These are phyloP conservation scores for Acanthamoeba culbertsoni DNA, from an alignment of 208 protist genomes.

Conservation along the genomic window DNA sequence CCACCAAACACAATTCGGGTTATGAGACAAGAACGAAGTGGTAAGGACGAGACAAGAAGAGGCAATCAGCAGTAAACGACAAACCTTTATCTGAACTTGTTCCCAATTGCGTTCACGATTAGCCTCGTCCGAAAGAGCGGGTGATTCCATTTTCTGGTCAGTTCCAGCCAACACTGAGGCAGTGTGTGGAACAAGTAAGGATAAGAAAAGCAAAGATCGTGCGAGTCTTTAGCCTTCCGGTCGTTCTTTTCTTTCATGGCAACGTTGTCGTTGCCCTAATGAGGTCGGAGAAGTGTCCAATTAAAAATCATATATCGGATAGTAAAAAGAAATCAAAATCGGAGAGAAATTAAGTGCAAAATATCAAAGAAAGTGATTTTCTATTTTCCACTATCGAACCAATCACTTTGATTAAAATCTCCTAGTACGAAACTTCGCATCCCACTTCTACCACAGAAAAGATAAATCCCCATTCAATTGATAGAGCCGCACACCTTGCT, in stretches of 20 bases:
- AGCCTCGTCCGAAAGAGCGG: background rate
- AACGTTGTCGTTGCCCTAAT: background rate
- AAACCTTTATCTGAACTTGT: slow-evolving; percentile 28
- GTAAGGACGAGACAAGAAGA: background rate
- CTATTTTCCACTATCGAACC: background rate
- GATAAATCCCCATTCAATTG: background rate
- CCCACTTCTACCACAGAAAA: background rate
- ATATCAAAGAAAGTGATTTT: background rate
- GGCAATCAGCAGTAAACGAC: background rate
- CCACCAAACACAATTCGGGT: background rate
- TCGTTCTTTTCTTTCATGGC: background rate
- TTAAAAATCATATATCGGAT: background rate
- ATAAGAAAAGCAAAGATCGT: no score
- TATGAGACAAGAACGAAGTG: no score
- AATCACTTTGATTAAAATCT: no score
- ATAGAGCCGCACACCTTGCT: background rate
- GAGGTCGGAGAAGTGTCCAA: background rate
- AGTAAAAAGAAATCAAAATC: background rate
- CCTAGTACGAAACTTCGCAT: background rate
- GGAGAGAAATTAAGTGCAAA: background rate
- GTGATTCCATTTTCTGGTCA: background rate
- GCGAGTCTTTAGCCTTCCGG: background rate
- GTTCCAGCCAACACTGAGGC: background rate
- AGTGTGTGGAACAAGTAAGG: no score
- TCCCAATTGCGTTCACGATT: slow-evolving; percentile 10